phyloP scores from a whole-genome alignment of 106 monocot species.

The Dendrobium chrysotoxum region DNA sequence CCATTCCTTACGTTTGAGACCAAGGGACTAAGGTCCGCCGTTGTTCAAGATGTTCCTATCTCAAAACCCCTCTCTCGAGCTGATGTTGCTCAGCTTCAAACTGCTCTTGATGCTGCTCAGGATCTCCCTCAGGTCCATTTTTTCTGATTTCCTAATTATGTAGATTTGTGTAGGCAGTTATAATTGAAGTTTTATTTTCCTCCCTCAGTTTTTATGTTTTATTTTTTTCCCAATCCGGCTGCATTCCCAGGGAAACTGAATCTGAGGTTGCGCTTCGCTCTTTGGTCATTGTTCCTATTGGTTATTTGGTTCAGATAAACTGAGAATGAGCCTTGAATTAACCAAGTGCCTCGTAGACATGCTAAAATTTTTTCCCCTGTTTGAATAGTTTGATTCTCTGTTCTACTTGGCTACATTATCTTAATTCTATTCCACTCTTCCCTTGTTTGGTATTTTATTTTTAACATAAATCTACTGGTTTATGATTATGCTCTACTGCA shows the following conservation, averaged over 20 bases:
- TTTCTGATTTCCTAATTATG: not conserved
- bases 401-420: too few relatives aligned
- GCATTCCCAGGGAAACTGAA: not conserved
- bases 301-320: too few relatives aligned
- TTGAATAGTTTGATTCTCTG: too few relatives aligned
- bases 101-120: conserved; percentile 71
- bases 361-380: too few relatives aligned
- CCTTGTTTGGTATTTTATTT: too few relatives aligned
- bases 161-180: not conserved
- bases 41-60: conserved; percentile 96
- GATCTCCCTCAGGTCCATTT: conserved; percentile 67
- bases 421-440: too few relatives aligned
- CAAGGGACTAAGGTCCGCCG: conserved; percentile 70
- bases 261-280: not conserved
- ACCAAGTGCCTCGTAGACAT: too few relatives aligned
- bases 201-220: not conserved
- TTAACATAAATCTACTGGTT: too few relatives aligned
- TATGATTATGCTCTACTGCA: too few relatives aligned
- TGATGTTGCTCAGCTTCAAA: conserved; percentile 67
- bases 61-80: conserved; percentile 73
- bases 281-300: too few relatives aligned
- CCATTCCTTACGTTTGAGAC: conserved; percentile 94
- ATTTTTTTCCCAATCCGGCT: not conserved
- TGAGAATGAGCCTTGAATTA: too few relatives aligned
- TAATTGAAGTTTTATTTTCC: not conserved